phyloP scores from a whole-genome alignment of 306 rosid genomes.

The Prunus campanulata region DNA sequence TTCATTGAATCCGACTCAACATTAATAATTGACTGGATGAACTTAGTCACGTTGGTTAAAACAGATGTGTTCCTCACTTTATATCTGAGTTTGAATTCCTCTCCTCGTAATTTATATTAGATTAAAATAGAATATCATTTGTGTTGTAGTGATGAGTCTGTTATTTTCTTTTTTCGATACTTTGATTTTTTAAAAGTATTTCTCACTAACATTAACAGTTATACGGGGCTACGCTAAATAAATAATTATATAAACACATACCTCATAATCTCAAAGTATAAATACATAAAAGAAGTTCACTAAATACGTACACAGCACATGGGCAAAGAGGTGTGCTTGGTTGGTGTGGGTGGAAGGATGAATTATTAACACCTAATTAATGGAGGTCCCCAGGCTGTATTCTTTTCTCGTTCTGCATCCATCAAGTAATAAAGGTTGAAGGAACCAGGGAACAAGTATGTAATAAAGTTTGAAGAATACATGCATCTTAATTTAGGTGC shows the following conservation, averaged over 20 bases:
- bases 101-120: fast-evolving
- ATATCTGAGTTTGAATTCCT: fast-evolving
- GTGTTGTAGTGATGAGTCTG: no score
- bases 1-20: no score
- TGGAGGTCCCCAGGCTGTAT: neutral
- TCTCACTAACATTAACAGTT: no score
- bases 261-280: neutral
- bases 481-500: neutral
- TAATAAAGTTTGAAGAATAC: neutral
- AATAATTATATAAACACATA: neutral
- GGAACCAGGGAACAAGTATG: neutral
- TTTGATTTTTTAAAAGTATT: no score
- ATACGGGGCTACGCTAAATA: no score
- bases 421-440: neutral
- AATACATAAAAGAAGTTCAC: neutral
- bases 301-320: neutral
- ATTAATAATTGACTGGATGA: no score
- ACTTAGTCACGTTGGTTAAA: no score
- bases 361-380: neutral
- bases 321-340: neutral
- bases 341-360: neutral
- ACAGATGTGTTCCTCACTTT: fast-evolving
- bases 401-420: neutral
- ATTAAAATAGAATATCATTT: no score
- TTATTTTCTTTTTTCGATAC: no score